Base-by-base conservation (phyloP, 768 basidiomycete genomes). In the Russula brevipes region DNA sequence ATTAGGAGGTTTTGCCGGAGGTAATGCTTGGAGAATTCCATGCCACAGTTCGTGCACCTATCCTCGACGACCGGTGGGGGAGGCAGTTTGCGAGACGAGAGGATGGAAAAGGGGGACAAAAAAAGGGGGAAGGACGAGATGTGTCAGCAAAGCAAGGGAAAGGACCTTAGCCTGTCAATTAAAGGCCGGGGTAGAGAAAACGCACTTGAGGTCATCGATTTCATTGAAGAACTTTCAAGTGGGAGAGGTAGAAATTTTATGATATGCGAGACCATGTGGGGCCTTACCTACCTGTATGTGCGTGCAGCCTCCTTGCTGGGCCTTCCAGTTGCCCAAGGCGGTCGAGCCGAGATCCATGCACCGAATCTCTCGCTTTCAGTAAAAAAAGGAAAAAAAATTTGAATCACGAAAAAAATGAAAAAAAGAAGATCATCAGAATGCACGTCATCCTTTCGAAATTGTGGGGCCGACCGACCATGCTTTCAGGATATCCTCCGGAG, bases 291-390 rank as follows among this genome's bases (percentile, higher is more conserved):
- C 76, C 69, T 77, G 76, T 70, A 78, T 77, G 51, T 77, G 77
- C 4, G 76, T 77, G 63, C 76, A 77, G 11, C 77, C 77, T 3
- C 69, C 76, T 59, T 76, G 77, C 51, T 65, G 72, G 59, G 75
- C 75, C 60, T 77, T 78, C 72, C 77, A 78, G 50, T 76, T 68
- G 59, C 76, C 76, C 1, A 77, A 69, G 11, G 76, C 76, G 52
- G 77, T 76, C n/a, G 58, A 70, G 14, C 75, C 77, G 44, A 78
- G 67, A 68, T 78, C 77, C 78, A 78, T 78, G 58, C 77, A 78
- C 57, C 78, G 72, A 51, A 78, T 78, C 68, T 78, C 77, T 67
- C 76, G 73, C 76, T 77, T 66, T 38, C 30, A 8, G 41, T 16
- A 38, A 54, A 38, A 61, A 36, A 38, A 42, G 30, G 12, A 52